A percentile compares a stretch with the other conserved stretches of the same genome.
Conservation (phyloP, 441 rosid genomes). For the Flueggea neowawraea region DNA sequence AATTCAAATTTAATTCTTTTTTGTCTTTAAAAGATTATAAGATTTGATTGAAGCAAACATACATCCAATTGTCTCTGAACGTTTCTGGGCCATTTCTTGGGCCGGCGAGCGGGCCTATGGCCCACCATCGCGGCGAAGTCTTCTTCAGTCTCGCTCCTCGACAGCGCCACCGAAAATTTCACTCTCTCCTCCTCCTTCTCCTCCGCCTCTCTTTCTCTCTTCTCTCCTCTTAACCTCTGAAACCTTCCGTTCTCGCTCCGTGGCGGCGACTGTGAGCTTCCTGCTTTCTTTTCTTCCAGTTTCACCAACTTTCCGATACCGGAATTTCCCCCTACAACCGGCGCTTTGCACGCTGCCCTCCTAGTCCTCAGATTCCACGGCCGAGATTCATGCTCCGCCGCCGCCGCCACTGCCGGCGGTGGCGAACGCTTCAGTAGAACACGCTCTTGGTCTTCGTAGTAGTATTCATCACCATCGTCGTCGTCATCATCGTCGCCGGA, state of each 20-base stretch:
- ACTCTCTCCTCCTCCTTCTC: slow-evolving; percentile 23
- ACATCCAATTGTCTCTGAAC: slow-evolving; percentile 76
- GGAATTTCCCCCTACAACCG: slow-evolving; percentile 18
- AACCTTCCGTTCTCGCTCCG: slow-evolving; percentile 15
- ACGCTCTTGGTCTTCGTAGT: too few relatives aligned
- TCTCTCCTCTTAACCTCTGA: too few relatives aligned
- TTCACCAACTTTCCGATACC: not conserved
- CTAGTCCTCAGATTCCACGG: slow-evolving; percentile 78
- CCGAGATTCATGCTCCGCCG: slow-evolving; percentile 1
- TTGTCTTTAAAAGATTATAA: too few relatives aligned
- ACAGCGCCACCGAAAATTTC: slow-evolving; percentile 43
- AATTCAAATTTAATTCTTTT: too few relatives aligned
- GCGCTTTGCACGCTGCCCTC: slow-evolving; percentile 54
- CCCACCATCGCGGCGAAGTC: slow-evolving; percentile 55
- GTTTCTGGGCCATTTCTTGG: slow-evolving; percentile 59
- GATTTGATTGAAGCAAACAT: slow-evolving; percentile 12
- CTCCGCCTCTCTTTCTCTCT: slow-evolving; percentile 21
- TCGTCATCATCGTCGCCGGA: slow-evolving; percentile 20
- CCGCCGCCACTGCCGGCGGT: slow-evolving; percentile 2
- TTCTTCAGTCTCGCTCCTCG: slow-evolving; percentile 71
- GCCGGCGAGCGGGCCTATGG: slow-evolving; percentile 56
- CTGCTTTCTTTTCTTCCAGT: too few relatives aligned
- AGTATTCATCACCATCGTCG: not conserved
- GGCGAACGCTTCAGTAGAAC: not conserved
- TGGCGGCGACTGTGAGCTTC: slow-evolving; percentile 16